Percentiles rank a stretch among this genome's conserved stretches.
Conservation (phyloP, 1,284 basidiomycete species). For the Golubevia pallescens region DNA sequence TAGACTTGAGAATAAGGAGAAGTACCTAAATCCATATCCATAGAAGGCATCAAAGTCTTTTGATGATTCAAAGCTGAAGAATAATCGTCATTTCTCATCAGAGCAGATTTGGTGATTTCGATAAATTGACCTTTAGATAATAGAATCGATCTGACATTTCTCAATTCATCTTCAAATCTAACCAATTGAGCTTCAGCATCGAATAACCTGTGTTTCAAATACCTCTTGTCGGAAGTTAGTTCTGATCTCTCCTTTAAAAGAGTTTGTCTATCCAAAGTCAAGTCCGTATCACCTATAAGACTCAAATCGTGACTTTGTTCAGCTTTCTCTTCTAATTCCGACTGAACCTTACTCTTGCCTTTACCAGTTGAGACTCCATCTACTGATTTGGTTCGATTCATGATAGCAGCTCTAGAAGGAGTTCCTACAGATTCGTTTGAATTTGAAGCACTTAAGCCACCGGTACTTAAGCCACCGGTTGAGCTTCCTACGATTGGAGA, state of each 20-base stretch:
- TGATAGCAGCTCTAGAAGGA: not conserved
- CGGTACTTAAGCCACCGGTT: not conserved
- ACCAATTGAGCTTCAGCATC: constrained; percentile 56
- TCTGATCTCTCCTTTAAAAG: constrained; percentile 40
- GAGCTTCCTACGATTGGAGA: not conserved
- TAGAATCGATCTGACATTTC: constrained; percentile 44
- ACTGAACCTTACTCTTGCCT: not conserved
- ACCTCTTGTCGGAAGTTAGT: constrained; percentile 56
- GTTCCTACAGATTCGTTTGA: not conserved
- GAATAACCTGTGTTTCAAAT: constrained; percentile 46
- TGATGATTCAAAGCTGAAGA: too few relatives aligned
- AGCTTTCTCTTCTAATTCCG: not conserved
- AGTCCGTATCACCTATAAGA: too few relatives aligned
- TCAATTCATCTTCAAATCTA: constrained; percentile 56
- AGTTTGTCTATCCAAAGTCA: too few relatives aligned
- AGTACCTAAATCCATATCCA: not conserved
- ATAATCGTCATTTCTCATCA: too few relatives aligned
- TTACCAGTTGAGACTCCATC: too few relatives aligned
- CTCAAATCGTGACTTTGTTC: not conserved
- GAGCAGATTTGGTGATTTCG: not conserved
- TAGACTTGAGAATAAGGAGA: not conserved
- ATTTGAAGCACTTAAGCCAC: not conserved
- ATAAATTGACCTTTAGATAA: not conserved
- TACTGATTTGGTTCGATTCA: too few relatives aligned
- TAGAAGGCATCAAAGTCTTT: not conserved